Evolutionary conservation across 495 filamentous ascomycete species (phyloP).

Genomic region (Aspergillus conjunctus): DNA sequence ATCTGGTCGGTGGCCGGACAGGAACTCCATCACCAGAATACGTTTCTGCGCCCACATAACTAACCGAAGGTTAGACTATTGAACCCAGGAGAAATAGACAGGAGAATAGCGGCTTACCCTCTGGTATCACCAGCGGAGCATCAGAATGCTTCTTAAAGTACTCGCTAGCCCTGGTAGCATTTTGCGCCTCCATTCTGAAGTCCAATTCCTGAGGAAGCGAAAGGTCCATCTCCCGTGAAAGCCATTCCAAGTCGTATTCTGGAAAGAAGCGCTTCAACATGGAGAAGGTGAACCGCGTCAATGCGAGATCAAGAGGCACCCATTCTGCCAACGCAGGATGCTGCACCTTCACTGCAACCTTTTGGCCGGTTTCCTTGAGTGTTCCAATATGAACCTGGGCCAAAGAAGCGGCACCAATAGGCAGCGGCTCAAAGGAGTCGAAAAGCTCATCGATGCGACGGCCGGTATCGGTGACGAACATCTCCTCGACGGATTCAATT

Average conservation of each 20-base stretch:
- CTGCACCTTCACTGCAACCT: conserved; percentile 97
- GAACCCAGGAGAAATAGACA: not conserved
- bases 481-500: conserved; percentile 79
- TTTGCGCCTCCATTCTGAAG: conserved; percentile 82
- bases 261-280: conserved; percentile 92
- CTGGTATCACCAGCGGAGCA: conserved; percentile 81
- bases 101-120: conserved; percentile 42
- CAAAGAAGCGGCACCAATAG: conserved; percentile 90
- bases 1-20: conserved; percentile 84
- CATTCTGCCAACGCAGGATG: conserved; percentile 91
- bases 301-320: conserved; percentile 82
- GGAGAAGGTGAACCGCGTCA: conserved; percentile 87
- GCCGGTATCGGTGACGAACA: conserved; percentile 86
- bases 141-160: conserved; percentile 74
- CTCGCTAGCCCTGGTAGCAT: conserved; percentile 74
- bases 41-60: conserved; percentile 88
- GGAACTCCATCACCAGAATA: conserved; percentile 94
- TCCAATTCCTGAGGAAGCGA: conserved; percentile 91
- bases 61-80: conserved; percentile 48
- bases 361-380: conserved; percentile 77
- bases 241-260: conserved; percentile 95
- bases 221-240: conserved; percentile 87
- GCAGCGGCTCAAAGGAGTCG: conserved; percentile 72
- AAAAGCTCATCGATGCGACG: conserved; percentile 80
- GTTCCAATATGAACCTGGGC: conserved; percentile 95